These are phyloP conservation scores for Fraxinus pennsylvanica DNA, from an alignment of 257 asterid species.

Conservation along the genomic window DNA sequence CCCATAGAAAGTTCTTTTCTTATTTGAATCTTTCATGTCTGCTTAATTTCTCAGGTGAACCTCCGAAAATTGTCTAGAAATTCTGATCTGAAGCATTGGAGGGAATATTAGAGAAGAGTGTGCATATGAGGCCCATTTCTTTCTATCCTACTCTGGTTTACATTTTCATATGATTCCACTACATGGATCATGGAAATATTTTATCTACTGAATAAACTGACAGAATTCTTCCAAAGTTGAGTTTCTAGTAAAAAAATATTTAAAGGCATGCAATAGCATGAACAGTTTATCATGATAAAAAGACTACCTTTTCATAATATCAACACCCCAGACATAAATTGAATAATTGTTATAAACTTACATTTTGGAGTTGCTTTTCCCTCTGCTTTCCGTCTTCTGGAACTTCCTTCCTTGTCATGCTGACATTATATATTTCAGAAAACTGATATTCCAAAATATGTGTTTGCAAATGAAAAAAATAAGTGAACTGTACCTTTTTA, in stretches of 20 bases:
- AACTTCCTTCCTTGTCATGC: conserved; percentile 38
- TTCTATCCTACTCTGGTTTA: not conserved
- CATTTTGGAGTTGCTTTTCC: conserved; percentile 55
- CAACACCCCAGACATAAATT: not conserved
- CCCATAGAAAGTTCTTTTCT: too few relatives aligned
- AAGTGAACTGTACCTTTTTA: conserved; percentile 47
- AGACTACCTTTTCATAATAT: not conserved
- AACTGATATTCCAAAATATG: conserved; percentile 6
- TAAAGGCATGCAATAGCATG: not conserved
- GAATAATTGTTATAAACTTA: conserved; percentile 37
- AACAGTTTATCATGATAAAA: not conserved
- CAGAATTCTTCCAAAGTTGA: not conserved
- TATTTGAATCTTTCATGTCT: not conserved
- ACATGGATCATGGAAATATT: not conserved
- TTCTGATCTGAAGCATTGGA: conserved; percentile 16
- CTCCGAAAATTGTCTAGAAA: not conserved
- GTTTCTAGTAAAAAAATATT: not conserved
- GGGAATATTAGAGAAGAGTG: not conserved
- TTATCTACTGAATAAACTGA: not conserved
- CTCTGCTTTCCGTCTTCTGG: conserved; percentile 31
- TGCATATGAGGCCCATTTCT: not conserved
- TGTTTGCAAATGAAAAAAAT: conserved; percentile 18
- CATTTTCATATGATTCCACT: not conserved
- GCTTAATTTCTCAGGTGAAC: not conserved
- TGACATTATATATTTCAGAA: conserved; percentile 40